Conservation (phyloP, 140 eudicot genomes). For the Ambrosia hybrid region DNA sequence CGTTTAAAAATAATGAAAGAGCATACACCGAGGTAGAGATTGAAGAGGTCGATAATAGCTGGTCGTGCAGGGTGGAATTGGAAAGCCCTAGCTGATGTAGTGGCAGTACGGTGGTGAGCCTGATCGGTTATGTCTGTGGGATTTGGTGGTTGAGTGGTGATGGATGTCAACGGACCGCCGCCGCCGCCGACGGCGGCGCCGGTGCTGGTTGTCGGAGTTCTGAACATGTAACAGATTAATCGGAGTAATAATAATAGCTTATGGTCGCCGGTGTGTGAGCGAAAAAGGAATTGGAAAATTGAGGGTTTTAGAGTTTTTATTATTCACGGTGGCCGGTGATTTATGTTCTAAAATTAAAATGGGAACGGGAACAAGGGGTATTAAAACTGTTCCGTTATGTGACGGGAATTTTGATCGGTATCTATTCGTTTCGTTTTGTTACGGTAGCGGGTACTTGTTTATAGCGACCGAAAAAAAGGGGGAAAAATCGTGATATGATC, state of each 20-base stretch:
- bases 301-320: conserved; percentile 18
- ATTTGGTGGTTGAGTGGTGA: conserved; percentile 37
- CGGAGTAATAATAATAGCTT: background rate
- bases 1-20: too few relatives aligned
- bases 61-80: conserved; percentile 83
- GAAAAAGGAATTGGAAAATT: background rate
- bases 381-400: too few relatives aligned
- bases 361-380: too few relatives aligned
- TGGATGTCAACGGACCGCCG: conserved; percentile 35
- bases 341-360: too few relatives aligned
- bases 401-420: too few relatives aligned
- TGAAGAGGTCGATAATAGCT: conserved; percentile 70
- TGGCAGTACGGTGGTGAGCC: conserved; percentile 50
- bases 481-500: too few relatives aligned
- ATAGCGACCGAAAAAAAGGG: too few relatives aligned
- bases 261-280: too few relatives aligned
- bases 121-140: conserved; percentile 39
- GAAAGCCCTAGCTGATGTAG: conserved; percentile 46
- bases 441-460: too few relatives aligned
- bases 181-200: conserved; percentile 27
- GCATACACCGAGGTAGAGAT: conserved; percentile 71
- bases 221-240: conserved; percentile 25
- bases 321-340: conserved; percentile 23
- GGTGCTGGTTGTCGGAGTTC: conserved; percentile 38
- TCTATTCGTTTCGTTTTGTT: too few relatives aligned